These are phyloP conservation scores for Candida argentea DNA, from an alignment of 805 yeast genomes.

Conservation along the genomic window DNA sequence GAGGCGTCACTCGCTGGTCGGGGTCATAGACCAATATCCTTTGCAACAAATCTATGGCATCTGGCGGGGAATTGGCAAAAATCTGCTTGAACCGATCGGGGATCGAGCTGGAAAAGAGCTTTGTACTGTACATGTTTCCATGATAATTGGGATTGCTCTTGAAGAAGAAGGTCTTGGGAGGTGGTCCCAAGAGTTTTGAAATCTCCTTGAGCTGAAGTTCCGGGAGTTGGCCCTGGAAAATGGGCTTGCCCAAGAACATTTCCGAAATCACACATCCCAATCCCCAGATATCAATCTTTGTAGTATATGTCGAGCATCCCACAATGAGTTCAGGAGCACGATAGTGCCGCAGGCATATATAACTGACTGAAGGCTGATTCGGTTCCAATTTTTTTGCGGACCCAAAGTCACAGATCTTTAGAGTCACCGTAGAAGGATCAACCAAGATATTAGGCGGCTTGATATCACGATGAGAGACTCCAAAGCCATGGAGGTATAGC, in stretches of 20 bases:
- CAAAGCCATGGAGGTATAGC: slow-evolving; percentile 72
- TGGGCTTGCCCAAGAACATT: slow-evolving; percentile 82
- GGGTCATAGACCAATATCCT: slow-evolving; percentile 87
- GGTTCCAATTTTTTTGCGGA: slow-evolving; percentile 72
- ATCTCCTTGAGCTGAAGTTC: slow-evolving; percentile 83
- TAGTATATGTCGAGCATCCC: slow-evolving; percentile 79
- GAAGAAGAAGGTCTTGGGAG: slow-evolving; percentile 56
- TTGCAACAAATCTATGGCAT: slow-evolving; percentile 77
- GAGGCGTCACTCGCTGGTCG: slow-evolving; percentile 66
- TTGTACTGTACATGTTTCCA: slow-evolving; percentile 64
- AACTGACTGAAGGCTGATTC: slow-evolving; percentile 82
- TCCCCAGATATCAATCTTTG: slow-evolving; percentile 96
- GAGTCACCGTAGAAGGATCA: slow-evolving; percentile 54
- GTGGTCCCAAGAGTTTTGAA: slow-evolving; percentile 84
- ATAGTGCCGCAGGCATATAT: slow-evolving; percentile 91
- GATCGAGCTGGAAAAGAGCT: slow-evolving; percentile 47
- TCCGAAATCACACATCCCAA: slow-evolving; percentile 95
- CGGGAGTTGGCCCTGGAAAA: slow-evolving; percentile 93
- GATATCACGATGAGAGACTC: slow-evolving; percentile 76
- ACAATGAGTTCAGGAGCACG: slow-evolving; percentile 94
- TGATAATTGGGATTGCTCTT: slow-evolving; percentile 66
- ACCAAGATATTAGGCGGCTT: slow-evolving; percentile 76
- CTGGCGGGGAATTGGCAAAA: slow-evolving; percentile 64
- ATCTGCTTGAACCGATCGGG: slow-evolving; percentile 37
- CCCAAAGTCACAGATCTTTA: slow-evolving; percentile 81